phyloP scores from a whole-genome alignment of 306 rosid genomes.

The Alnus glutinosa region DNA sequence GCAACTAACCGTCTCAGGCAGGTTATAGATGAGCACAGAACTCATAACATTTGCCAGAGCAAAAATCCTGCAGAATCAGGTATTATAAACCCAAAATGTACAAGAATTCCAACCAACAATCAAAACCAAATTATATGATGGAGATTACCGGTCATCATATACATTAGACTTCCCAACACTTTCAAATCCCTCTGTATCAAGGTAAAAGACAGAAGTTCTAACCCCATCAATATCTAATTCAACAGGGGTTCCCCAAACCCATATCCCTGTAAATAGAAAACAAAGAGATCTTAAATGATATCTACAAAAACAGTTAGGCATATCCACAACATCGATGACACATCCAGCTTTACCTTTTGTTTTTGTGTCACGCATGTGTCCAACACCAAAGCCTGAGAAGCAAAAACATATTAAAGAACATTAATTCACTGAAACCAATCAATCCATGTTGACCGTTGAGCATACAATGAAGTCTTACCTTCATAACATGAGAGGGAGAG shows the following conservation, averaged over 20 bases:
- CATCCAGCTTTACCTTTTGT: constrained; percentile 71
- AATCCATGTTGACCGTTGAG: constrained; percentile 24
- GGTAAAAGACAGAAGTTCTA: constrained; percentile 83
- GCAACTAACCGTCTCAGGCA: constrained; percentile 87
- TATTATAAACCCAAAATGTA: constrained; percentile 19
- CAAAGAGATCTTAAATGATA: constrained; percentile 10
- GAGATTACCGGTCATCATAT: constrained; percentile 92
- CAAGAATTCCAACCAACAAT: constrained; percentile 12
- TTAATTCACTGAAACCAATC: constrained; percentile 21
- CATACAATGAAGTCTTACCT: constrained; percentile 45
- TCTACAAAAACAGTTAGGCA: constrained; percentile 19
- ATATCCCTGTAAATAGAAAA: constrained; percentile 66
- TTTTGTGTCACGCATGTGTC: constrained; percentile 97
- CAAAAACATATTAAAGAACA: constrained; percentile 8
- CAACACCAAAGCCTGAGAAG: constrained; percentile 89
- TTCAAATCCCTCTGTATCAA: constrained; percentile 98
- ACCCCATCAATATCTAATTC: constrained; percentile 83
- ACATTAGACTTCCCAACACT: constrained; percentile 96
- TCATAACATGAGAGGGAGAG: constrained; percentile 96
- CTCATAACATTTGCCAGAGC: constrained; percentile 95
- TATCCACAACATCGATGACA: constrained; percentile 31
- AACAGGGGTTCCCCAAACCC: constrained; percentile 95
- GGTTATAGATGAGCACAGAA: constrained; percentile 89
- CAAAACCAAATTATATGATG: constrained; percentile 23
- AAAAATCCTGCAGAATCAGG: constrained; percentile 71